Base-by-base conservation (phyloP, 352 stramenopile species). In the Phytopythium delawarense region DNA sequence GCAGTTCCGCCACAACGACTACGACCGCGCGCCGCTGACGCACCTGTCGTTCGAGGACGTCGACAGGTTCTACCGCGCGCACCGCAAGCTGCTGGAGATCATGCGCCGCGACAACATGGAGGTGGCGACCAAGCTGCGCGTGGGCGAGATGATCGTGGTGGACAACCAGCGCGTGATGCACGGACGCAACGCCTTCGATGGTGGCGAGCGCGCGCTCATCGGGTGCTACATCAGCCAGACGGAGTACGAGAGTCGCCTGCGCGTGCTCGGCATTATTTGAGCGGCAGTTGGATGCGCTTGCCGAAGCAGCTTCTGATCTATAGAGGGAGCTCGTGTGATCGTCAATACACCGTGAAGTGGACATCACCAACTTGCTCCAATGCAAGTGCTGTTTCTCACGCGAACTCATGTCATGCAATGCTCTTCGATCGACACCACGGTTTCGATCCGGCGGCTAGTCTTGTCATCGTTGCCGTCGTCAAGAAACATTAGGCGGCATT, bases 151-250 rank as follows among this genome's bases (percentile, higher is more conserved):
- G 84, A 79, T 94, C 44, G 61, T 96, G 18, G 82, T 96, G 16
- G 86, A 96, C 69, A 96, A 96, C 71, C 84, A 94, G 46, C 84
- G 88, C 32, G 86, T 96, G 44, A 79, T 93, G 73, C 88, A 96
- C 61, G 87, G 81, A 11, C 87, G 87, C 34, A 67, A 89, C 44
- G 85, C 85, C 16, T 96, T 96, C 62, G 63, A 82, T 9, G 86
- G 87, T 37, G 79, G 82, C 40, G 81, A 91, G 12, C 81, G 88
- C 30, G 84, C 84, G 37, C 74, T 96, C 37, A 87, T 96, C 57
- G 88, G 88, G 20, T 94, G 88, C 69, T 96, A 96, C 79, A 95
- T 96, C 58, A 86, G 87, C 30, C 81, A 78, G 51, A 92, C 72
- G 53, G 86, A 95, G 66, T 96, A 92, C 65, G 86, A 94, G 52